Conservation (phyloP, 176 grass and related monocot genomes). For the Microstegium vimineum region DNA sequence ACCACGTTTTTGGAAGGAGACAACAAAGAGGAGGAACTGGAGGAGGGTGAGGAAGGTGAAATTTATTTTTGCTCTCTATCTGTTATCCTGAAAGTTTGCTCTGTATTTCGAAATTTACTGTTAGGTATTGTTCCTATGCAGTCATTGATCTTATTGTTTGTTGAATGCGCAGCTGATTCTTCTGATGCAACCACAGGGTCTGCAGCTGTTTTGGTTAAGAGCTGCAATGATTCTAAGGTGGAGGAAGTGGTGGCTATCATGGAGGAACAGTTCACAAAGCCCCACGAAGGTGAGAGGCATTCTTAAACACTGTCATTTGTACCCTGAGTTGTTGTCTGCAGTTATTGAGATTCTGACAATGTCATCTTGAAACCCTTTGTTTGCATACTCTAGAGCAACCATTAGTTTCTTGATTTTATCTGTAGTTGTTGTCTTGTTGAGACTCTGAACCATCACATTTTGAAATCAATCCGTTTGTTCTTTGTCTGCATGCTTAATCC, state of each 20-base stretch:
- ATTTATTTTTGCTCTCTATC: background rate
- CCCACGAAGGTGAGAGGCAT: constrained; percentile 27
- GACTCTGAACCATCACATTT: background rate
- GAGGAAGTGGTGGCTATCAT: background rate
- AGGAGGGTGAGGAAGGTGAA: constrained; percentile 37
- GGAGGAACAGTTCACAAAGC: background rate
- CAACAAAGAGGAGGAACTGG: constrained; percentile 18
- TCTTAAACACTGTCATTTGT: background rate
- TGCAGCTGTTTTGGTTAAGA: background rate
- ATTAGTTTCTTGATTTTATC: background rate
- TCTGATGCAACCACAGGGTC: background rate
- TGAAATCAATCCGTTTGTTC: background rate
- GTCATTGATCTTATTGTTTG: background rate
- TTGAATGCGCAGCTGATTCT: constrained; percentile 19
- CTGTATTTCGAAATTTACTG: background rate
- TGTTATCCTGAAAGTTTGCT: background rate
- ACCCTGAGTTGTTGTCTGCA: background rate
- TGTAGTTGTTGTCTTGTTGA: background rate
- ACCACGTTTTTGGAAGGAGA: constrained; percentile 5
- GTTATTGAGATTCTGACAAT: background rate
- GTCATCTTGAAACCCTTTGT: background rate
- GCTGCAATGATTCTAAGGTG: background rate
- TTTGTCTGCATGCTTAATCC: background rate
- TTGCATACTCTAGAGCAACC: background rate
- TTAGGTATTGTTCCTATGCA: background rate